Evolutionary conservation across 2,329 filamentous ascomycete species (phyloP).

Genomic region (Pestalotiopsis sp.): DNA sequence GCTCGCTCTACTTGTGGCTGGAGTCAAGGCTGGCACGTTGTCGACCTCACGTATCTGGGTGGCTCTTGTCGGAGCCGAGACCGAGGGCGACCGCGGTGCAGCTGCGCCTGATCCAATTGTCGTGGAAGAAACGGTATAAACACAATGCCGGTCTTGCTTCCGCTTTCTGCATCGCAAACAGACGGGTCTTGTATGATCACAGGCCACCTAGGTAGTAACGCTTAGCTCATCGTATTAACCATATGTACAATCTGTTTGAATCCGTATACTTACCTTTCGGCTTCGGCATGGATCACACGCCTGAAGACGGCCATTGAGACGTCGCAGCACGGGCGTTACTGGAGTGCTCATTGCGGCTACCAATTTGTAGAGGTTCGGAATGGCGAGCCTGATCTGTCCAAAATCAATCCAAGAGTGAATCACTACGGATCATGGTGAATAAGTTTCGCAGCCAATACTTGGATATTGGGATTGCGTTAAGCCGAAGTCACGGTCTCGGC

Average conservation of each 20-base stretch:
- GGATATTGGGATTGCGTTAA: not conserved
- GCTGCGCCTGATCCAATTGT: constrained; percentile 2
- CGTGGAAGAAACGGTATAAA: constrained; percentile 32
- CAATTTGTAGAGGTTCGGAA: not conserved
- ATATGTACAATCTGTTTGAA: not conserved
- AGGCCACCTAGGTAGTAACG: constrained; percentile 34
- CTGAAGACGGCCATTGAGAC: constrained; percentile 14
- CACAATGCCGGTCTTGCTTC: constrained; percentile 31
- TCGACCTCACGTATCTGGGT: not conserved
- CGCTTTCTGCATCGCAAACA: constrained; percentile 39
- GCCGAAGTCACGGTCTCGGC: not conserved
- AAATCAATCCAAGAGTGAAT: not conserved
- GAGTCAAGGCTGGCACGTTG: not conserved
- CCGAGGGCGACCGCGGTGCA: constrained; percentile 7
- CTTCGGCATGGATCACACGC: constrained; percentile 15
- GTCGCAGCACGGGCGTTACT: constrained; percentile 3
- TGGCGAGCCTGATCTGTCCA: not conserved
- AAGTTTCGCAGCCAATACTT: not conserved
- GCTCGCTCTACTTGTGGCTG: not conserved
- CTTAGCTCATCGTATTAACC: not conserved
- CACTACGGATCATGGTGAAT: not conserved
- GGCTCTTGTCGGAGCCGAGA: constrained; percentile 7
- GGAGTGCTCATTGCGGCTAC: not conserved
- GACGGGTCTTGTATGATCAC: constrained; percentile 41
- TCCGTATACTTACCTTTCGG: constrained; percentile 9